Evolutionary conservation across 108 stramenopile species (phyloP).

Genomic region (Nitzschia sp.): DNA sequence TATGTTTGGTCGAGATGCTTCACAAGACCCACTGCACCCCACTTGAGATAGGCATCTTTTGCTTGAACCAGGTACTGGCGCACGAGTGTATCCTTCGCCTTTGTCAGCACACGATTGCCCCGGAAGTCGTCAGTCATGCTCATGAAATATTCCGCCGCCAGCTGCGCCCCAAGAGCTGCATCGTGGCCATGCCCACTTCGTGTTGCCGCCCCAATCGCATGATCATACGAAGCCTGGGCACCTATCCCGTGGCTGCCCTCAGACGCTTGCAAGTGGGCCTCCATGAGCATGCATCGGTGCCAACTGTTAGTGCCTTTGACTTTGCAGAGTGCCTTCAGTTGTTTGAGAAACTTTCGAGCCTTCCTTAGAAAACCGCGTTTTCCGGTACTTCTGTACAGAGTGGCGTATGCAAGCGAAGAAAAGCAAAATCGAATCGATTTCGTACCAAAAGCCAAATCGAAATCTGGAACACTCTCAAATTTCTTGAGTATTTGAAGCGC

Average conservation of each 20-base stretch:
- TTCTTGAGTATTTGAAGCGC: conserved; percentile 1
- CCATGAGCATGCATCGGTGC: conserved; percentile 12
- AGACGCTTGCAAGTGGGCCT: conserved; percentile 3
- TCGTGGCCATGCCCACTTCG: conserved; percentile 9
- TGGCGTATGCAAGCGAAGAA: not conserved
- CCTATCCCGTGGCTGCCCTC: not conserved
- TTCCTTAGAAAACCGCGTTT: conserved; percentile 3
- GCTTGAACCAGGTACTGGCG: not conserved
- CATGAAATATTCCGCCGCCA: conserved; percentile 12
- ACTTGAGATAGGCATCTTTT: not conserved
- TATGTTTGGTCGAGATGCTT: not conserved
- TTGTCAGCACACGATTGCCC: not conserved
- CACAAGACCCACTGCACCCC: conserved; percentile 6
- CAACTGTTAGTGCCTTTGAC: conserved; percentile 11
- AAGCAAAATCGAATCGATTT: conserved; percentile 4
- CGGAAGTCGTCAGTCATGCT: not conserved
- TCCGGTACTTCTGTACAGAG: not conserved
- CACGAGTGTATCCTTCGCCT: conserved; percentile 3
- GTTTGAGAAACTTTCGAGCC: not conserved
- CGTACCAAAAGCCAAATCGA: conserved; percentile 4
- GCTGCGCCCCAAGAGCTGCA: conserved; percentile 4
- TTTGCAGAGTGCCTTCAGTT: conserved; percentile 5
- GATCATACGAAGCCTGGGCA: not conserved
- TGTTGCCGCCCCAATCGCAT: not conserved
- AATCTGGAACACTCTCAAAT: not conserved